These are phyloP conservation scores for Alternaria triticina DNA, from an alignment of 2,329 filamentous ascomycete genomes.

Conservation along the genomic window DNA sequence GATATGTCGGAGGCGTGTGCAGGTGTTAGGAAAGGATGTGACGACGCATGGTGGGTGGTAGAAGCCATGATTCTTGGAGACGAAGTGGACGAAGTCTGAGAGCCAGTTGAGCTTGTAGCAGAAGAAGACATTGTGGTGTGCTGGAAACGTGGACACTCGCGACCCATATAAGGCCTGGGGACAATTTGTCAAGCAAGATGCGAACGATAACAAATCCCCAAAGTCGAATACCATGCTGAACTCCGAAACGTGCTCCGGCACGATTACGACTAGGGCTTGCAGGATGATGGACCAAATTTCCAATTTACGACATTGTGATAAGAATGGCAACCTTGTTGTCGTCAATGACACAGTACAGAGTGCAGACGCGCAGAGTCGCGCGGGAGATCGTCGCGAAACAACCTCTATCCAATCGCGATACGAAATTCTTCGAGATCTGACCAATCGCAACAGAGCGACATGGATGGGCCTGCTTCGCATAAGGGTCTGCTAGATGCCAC, in stretches of 20 bases:
- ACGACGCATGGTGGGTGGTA: conserved; percentile 16
- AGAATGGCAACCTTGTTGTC: background rate
- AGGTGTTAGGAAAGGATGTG: conserved; percentile 38
- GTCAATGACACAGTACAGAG: background rate
- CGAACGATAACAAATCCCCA: background rate
- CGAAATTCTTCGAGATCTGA: background rate
- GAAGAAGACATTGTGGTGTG: conserved; percentile 20
- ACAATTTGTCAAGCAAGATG: conserved; percentile 26
- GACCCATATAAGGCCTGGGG: conserved; percentile 17
- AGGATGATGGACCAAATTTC: conserved; percentile 5
- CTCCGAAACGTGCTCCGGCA: conserved; percentile 7
- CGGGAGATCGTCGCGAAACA: background rate
- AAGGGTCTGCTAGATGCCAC: background rate
- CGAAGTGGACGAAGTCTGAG: conserved; percentile 28
- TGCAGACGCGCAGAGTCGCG: background rate
- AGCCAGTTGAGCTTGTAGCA: conserved; percentile 18
- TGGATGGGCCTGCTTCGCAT: conserved; percentile 1
- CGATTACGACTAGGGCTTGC: background rate
- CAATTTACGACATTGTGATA: background rate
- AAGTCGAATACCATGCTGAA: background rate
- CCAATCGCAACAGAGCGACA: conserved; percentile 1
- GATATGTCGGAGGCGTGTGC: conserved; percentile 38
- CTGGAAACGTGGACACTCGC: background rate
- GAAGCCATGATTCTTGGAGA: conserved; percentile 24
- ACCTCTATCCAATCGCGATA: conserved; percentile 11